Conservation (phyloP, 2,329 filamentous ascomycete genomes). For the Pezicula radicicola region DNA sequence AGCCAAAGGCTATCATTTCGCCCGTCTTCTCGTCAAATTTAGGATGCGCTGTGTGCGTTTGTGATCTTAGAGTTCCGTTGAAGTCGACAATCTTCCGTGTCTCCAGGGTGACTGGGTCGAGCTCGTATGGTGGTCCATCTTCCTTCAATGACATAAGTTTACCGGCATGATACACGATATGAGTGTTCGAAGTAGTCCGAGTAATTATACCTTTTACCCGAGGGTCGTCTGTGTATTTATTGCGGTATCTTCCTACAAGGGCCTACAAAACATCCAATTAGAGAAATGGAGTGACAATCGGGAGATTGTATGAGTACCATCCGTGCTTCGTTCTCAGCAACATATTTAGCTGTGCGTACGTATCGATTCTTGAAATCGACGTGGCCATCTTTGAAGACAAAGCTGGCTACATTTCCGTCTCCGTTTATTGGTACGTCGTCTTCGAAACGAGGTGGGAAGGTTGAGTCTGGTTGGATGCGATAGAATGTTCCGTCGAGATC, state of each 20-base stretch:
- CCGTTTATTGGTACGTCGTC: constrained; percentile 34
- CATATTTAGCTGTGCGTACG: constrained; percentile 25
- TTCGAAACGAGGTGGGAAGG: constrained; percentile 48
- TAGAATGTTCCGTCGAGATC: constrained; percentile 41
- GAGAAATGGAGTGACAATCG: not conserved
- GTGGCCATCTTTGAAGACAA: constrained; percentile 21
- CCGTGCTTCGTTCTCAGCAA: constrained; percentile 16
- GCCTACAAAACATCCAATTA: too few species aligned
- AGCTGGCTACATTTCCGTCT: not conserved
- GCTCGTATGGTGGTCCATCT: constrained; percentile 46
- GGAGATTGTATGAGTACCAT: constrained; percentile 22
- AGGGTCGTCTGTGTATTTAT: constrained; percentile 53
- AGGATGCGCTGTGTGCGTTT: constrained; percentile 49
- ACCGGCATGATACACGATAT: constrained; percentile 53
- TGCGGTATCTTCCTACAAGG: constrained; percentile 50
- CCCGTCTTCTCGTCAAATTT: constrained; percentile 48
- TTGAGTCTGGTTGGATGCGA: constrained; percentile 38
- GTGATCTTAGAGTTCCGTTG: constrained; percentile 40
- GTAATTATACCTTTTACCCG: constrained; percentile 45
- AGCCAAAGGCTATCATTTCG: constrained; percentile 50
- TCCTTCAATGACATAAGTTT: constrained; percentile 51
- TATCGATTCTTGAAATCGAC: constrained; percentile 21
- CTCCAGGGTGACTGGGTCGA: constrained; percentile 42
- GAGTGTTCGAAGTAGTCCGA: constrained; percentile 50
- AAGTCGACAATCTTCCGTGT: constrained; percentile 47